Percentiles rank a stretch among this genome's conserved stretches.
These are phyloP conservation scores for Dothistroma pini DNA, from an alignment of 2,329 filamentous ascomycete genomes.

Conservation along the genomic window DNA sequence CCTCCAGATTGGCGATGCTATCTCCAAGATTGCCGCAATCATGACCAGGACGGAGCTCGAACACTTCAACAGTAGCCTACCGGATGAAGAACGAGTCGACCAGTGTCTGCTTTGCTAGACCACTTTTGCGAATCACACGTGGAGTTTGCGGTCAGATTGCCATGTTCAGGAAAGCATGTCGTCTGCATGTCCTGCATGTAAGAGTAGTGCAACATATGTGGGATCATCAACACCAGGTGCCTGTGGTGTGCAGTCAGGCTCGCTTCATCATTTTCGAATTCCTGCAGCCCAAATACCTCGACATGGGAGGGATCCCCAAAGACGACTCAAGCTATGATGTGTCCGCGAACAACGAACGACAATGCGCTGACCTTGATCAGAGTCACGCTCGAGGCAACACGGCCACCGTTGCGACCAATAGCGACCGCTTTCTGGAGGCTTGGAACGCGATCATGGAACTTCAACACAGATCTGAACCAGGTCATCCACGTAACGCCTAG, in stretches of 20 bases:
- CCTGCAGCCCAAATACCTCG: conserved; percentile 6
- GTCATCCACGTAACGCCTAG: not conserved
- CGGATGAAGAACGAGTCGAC: not conserved
- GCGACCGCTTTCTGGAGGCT: not conserved
- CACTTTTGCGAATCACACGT: not conserved
- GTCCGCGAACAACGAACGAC: conserved; percentile 18
- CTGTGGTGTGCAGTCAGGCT: not conserved
- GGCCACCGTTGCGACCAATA: not conserved
- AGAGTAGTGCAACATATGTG: not conserved
- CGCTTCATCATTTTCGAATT: not conserved
- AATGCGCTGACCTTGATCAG: conserved; percentile 16
- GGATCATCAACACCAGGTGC: not conserved
- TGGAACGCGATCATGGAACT: not conserved
- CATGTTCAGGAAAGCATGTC: not conserved
- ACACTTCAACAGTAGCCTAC: not conserved
- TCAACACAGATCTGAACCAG: not conserved
- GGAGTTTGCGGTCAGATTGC: not conserved
- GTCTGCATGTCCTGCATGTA: not conserved
- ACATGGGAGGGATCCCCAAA: conserved; percentile 2
- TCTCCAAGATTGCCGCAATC: not conserved
- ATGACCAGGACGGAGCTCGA: not conserved
- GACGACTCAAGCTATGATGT: conserved; percentile 9
- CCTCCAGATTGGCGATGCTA: not conserved
- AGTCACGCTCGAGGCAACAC: not conserved
- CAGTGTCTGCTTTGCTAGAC: not conserved